Conservation (phyloP, 768 basidiomycete genomes). For the Russula olivacea region DNA sequence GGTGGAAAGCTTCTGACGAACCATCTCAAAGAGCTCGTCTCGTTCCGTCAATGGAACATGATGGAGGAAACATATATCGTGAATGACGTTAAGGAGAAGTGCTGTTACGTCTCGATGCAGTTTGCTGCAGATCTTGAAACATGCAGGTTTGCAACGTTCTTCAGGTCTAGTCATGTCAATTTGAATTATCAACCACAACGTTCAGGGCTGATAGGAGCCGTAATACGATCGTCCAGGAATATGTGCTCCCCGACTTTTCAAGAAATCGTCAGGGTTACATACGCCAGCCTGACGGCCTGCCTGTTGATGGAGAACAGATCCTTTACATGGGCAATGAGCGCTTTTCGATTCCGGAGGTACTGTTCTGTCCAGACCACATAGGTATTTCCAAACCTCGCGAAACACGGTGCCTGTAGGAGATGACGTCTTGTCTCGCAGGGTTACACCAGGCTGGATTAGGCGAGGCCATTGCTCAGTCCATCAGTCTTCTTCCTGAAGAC, state of each 20-base stretch:
- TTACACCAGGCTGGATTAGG: constrained; percentile 78
- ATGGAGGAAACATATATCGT: constrained; percentile 95
- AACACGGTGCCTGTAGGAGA: constrained; percentile 3
- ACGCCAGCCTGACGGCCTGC: constrained; percentile 46
- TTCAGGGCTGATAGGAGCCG: constrained; percentile 46
- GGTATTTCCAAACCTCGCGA: constrained; percentile 40
- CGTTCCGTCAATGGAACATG: constrained; percentile 97
- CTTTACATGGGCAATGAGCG: constrained; percentile 88
- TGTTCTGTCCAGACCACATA: constrained; percentile 88
- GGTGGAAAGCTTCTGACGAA: constrained; percentile 96
- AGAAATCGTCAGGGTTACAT: constrained; percentile 55
- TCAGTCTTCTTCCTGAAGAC: constrained; percentile 70
- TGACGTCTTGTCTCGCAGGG: constrained; percentile 38
- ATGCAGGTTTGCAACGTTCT: constrained; percentile 55
- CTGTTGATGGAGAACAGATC: constrained; percentile 57
- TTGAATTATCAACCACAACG: constrained; percentile 10
- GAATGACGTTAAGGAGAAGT: constrained; percentile 86
- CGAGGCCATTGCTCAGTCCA: constrained; percentile 67
- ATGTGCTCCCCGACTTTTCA: constrained; percentile 84
- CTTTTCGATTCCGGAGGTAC: constrained; percentile 85
- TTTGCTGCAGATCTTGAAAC: constrained; percentile 69
- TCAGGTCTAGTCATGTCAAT: constrained; percentile 5
- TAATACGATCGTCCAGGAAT: constrained; percentile 78
- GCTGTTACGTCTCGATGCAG: constrained; percentile 76
- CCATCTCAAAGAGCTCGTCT: constrained; percentile 88